Evolutionary conservation across 169 alveolate species (phyloP), one percentile per base, ranked within the genome.

Genomic region (Cryptosporidium ryanae): DNA sequence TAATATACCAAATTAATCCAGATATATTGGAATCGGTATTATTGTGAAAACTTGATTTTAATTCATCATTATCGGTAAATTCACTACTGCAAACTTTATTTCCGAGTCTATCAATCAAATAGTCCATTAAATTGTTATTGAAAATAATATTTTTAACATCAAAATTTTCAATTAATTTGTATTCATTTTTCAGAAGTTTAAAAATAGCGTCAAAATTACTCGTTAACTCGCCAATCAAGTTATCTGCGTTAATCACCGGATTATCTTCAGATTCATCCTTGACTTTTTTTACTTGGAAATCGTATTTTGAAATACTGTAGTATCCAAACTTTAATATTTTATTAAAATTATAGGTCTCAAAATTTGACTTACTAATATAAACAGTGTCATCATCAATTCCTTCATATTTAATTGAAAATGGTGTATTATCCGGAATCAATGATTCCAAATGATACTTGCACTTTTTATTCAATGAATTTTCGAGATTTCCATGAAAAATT

Each of bases 1-100:
- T 76, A 23, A 59, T 21, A 52, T 59, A 61, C 87, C 87, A 76
- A n/a, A 76, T 61, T 57, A 76, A 17, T 57, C 87, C 71, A 44
- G 44, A 55, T n/a, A 59, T 29, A 10, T 34, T 52, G 31, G n/a
- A 15, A 25, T 57, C 59, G 27, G 43, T 43, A 34, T n/a, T 29
- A 15, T 76, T 70, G 44, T 63, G 31, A 15, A 55, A 43, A 27
- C 18, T 18, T 38, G 71, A 48, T 25, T 21, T 54, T 61, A 31
- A 31, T 18, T 61, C 13, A 12, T 52, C 63, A n/a, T 4, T 5
- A n/a, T 12, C 27, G 2, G 27, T 4, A 5, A 52, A n/a, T 7
- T 52, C 63, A n/a, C 27, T 21, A 52, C 21, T 52, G 6, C 13
- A n/a, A n/a, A 52, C 13, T 52, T 52, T 52, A 1, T 0, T 4